phyloP scores from a whole-genome alignment of 106 monocot species.

The Dendrobium nobile region DNA sequence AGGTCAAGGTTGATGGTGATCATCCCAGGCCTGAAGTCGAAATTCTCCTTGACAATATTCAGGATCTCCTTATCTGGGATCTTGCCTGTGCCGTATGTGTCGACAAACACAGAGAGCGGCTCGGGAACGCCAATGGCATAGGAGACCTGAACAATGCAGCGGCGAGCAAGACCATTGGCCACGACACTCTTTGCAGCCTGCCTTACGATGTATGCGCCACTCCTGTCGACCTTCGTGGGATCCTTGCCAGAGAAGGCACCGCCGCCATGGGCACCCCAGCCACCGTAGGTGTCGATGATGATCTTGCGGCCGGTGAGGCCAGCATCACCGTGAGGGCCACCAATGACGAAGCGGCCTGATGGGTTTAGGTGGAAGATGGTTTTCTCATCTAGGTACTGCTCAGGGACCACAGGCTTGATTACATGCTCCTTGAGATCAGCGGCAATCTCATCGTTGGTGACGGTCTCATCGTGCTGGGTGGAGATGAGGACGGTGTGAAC shows the following conservation, averaged over 20 bases:
- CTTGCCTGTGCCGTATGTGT: slow-evolving; percentile 53
- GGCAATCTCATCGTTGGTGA: slow-evolving; percentile 56
- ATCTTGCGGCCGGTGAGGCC: slow-evolving; percentile 61
- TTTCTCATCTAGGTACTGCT: slow-evolving; percentile 51
- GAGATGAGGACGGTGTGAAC: slow-evolving; percentile 65
- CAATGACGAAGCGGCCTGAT: slow-evolving; percentile 53
- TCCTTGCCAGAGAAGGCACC: slow-evolving; percentile 63
- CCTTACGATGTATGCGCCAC: slow-evolving; percentile 50
- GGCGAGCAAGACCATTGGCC: slow-evolving; percentile 45
- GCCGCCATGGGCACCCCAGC: slow-evolving; percentile 52
- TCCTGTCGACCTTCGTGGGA: slow-evolving; percentile 50
- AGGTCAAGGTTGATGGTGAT: slow-evolving; percentile 59
- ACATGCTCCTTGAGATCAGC: slow-evolving; percentile 48
- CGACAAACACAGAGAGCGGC: slow-evolving; percentile 53
- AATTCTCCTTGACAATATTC: slow-evolving; percentile 45
- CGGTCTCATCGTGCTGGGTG: slow-evolving; percentile 60
- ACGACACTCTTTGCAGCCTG: slow-evolving; percentile 58
- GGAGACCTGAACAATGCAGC: slow-evolving; percentile 54
- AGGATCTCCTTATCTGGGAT: slow-evolving; percentile 53
- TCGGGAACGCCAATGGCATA: slow-evolving; percentile 58
- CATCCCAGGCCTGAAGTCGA: slow-evolving; percentile 60
- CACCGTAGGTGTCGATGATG: slow-evolving; percentile 60
- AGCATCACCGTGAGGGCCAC: slow-evolving; percentile 54
- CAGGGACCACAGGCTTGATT: slow-evolving; percentile 49
- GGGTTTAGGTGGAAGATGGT: slow-evolving; percentile 67